Conservation (phyloP, 202 grass and related monocot species). For the Musa balbisiana region DNA sequence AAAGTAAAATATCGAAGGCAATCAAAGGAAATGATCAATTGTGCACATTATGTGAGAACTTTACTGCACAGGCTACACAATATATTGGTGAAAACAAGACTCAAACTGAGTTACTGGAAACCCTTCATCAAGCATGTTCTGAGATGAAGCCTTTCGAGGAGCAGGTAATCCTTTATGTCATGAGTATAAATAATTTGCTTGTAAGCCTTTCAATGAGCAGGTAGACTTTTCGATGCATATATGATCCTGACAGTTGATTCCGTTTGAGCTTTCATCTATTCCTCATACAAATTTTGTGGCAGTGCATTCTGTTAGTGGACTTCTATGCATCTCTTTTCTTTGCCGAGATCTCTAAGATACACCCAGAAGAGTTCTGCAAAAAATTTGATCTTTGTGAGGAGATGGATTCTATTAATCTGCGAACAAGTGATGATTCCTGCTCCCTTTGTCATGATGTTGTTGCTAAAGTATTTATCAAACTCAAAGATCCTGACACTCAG, state of each 20-base stretch:
- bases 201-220: background rate
- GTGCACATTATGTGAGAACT: constrained; percentile 51
- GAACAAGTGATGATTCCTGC: constrained; percentile 5
- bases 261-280: background rate
- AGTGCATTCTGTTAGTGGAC: constrained; percentile 73
- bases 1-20: constrained; percentile 6
- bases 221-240: background rate
- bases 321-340: constrained; percentile 66
- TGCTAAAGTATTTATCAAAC: constrained; percentile 1
- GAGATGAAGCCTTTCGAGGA: constrained; percentile 51
- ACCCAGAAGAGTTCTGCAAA: constrained; percentile 63
- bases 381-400: constrained; percentile 51
- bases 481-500: constrained; percentile 8
- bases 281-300: constrained; percentile 1
- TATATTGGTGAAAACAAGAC: constrained; percentile 60
- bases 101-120: constrained; percentile 46
- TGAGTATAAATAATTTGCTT: constrained; percentile 13
- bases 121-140: constrained; percentile 63
- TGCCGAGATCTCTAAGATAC: constrained; percentile 49
- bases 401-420: background rate
- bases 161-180: constrained; percentile 34
- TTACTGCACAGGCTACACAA: constrained; percentile 36
- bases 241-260: background rate
- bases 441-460: constrained; percentile 1
- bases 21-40: constrained; percentile 26